Conservation (phyloP, 805 yeast species). For the Candida pini region DNA sequence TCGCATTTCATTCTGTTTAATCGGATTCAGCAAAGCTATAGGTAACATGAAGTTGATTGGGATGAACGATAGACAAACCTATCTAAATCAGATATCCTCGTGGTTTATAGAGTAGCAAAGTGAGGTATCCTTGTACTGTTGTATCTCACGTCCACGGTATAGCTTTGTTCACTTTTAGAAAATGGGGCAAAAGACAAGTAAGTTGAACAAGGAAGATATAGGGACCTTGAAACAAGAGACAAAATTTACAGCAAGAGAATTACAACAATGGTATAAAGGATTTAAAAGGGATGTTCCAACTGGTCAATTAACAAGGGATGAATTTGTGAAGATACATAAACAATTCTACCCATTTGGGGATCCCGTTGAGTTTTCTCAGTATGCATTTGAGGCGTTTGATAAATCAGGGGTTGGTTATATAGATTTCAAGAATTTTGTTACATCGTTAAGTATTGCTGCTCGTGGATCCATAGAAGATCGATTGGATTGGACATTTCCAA, state of each 20-base stretch:
- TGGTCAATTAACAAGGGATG: conserved; percentile 81
- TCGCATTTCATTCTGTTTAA: too few relatives aligned
- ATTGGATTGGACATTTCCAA: conserved; percentile 80
- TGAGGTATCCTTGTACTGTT: too few relatives aligned
- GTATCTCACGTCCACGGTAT: too few relatives aligned
- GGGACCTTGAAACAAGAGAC: conserved; percentile 78
- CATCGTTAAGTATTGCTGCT: conserved; percentile 80
- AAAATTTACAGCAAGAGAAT: conserved; percentile 85
- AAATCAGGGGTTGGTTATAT: conserved; percentile 72
- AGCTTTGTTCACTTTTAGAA: too few relatives aligned
- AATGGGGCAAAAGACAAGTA: conserved; percentile 96
- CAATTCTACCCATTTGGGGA: conserved; percentile 99
- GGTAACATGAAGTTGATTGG: too few relatives aligned
- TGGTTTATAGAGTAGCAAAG: too few relatives aligned
- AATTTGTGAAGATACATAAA: conserved; percentile 85
- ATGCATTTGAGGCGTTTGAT: conserved; percentile 86
- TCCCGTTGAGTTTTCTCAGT: conserved; percentile 84
- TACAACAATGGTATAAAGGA: conserved; percentile 98
- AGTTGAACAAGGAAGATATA: conserved; percentile 84
- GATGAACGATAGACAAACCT: too few relatives aligned
- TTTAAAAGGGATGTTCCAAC: conserved; percentile 89
- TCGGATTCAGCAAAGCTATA: too few relatives aligned
- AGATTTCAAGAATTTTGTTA: conserved; percentile 88
- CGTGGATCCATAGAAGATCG: conserved; percentile 84
- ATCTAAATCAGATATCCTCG: too few relatives aligned